These are phyloP conservation scores for Boletus subparvulus DNA, from an alignment of 768 basidiomycete genomes.

Conservation along the genomic window DNA sequence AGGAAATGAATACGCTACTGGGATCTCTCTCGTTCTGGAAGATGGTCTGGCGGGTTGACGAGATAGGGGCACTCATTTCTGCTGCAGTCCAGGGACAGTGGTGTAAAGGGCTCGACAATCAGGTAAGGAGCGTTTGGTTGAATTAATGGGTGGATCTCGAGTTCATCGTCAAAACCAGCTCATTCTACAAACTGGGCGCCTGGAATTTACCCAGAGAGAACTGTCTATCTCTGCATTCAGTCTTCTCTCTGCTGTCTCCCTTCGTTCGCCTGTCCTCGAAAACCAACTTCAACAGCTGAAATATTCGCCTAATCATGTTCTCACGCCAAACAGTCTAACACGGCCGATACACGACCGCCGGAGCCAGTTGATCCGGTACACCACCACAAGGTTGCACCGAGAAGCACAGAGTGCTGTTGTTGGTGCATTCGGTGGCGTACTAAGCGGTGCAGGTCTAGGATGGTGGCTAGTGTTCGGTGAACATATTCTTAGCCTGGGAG, in stretches of 20 bases:
- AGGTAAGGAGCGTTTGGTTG: constrained; percentile 34
- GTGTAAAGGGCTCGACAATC: constrained; percentile 50
- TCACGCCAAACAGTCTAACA: constrained; percentile 48
- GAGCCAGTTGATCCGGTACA: constrained; percentile 51
- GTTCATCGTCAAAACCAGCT: constrained; percentile 42
- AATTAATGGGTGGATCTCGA: neutral
- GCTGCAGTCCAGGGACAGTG: constrained; percentile 34
- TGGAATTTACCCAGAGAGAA: constrained; percentile 47
- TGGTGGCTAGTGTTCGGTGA: constrained; percentile 53
- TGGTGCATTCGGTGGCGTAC: constrained; percentile 47
- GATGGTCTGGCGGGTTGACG: constrained; percentile 41
- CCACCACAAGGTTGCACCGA: constrained; percentile 61
- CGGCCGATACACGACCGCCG: constrained; percentile 52
- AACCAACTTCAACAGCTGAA: constrained; percentile 58
- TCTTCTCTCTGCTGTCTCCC: constrained; percentile 37
- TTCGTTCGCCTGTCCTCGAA: constrained; percentile 54
- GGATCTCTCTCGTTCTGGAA: constrained; percentile 40
- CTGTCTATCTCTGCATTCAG: constrained; percentile 41
- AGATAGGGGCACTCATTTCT: constrained; percentile 36
- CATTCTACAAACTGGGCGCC: constrained; percentile 60
- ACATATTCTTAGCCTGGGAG: constrained; percentile 35
- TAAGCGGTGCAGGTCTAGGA: constrained; percentile 50
- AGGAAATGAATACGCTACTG: constrained; percentile 31
- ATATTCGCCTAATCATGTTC: constrained; percentile 43
- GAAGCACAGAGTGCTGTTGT: constrained; percentile 59